phyloP scores from a whole-genome alignment of 441 rosid species.

The Bruguiera hainesii region DNA sequence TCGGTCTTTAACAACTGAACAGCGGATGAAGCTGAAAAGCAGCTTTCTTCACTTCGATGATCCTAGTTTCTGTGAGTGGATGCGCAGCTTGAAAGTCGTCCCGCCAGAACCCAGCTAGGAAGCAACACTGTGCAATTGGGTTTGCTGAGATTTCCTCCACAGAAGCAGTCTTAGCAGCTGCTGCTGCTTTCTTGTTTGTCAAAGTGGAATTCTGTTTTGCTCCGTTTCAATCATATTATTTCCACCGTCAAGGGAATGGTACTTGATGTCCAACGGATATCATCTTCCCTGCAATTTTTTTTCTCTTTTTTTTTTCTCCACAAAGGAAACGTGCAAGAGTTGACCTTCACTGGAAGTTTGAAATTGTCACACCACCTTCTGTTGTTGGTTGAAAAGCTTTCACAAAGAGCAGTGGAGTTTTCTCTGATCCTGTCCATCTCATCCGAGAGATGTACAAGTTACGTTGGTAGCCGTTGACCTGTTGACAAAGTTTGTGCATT shows the following conservation, averaged over 20 bases:
- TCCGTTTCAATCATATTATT: not conserved
- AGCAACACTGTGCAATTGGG: slow-evolving; percentile 3
- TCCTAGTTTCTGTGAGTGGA: slow-evolving; percentile 95
- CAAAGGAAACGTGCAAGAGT: slow-evolving; percentile 13
- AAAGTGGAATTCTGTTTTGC: not conserved
- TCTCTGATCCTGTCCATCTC: not conserved
- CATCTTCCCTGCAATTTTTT: slow-evolving; percentile 3
- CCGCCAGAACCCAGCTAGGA: slow-evolving; percentile 83
- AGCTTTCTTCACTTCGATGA: slow-evolving; percentile 85
- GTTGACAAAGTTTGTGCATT: too few relatives aligned
- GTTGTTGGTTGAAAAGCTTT: slow-evolving; percentile 11
- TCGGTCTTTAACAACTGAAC: slow-evolving; percentile 57
- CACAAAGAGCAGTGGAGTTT: slow-evolving; percentile 10
- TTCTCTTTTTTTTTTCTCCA: not conserved
- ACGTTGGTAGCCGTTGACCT: too few relatives aligned
- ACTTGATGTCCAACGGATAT: not conserved
- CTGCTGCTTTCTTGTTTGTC: slow-evolving; percentile 12
- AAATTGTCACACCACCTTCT: slow-evolving; percentile 6
- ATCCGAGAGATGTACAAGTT: too few relatives aligned
- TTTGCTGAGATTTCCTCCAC: slow-evolving; percentile 1
- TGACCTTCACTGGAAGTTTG: slow-evolving; percentile 9
- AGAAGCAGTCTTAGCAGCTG: slow-evolving; percentile 19
- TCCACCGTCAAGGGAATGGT: not conserved
- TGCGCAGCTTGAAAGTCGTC: slow-evolving; percentile 66
- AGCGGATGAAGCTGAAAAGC: slow-evolving; percentile 71